A percentile compares a stretch with the other conserved stretches of the same genome.
phyloP scores from a whole-genome alignment of 345 rosid species.

The Brassica cretica region DNA sequence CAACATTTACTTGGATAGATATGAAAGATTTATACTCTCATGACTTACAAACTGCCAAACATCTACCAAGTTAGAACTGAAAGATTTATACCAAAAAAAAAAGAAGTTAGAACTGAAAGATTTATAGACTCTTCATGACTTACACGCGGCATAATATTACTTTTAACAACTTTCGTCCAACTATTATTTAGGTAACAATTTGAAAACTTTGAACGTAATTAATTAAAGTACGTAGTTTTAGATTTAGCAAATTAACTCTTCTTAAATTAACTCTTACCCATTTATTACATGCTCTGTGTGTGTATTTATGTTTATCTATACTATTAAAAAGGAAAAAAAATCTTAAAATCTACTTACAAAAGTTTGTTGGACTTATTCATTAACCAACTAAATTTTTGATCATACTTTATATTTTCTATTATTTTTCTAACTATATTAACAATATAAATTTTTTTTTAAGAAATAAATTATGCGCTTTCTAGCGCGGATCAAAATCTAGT shows the following conservation, averaged over 20 bases:
- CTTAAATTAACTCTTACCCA: conserved; percentile 14
- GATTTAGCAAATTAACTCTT: conserved; percentile 7
- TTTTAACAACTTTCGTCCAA: conserved; percentile 18
- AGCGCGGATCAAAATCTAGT: too few species aligned
- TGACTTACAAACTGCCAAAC: neutral
- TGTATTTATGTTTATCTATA: neutral
- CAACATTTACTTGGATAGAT: neutral
- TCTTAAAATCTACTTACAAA: too few species aligned
- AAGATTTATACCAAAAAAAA: neutral
- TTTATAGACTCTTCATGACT: neutral
- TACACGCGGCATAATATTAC: neutral
- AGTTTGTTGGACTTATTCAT: too few species aligned
- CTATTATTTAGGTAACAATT: conserved; percentile 15
- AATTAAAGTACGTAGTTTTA: conserved; percentile 9
- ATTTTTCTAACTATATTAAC: too few species aligned
- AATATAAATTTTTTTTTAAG: too few species aligned
- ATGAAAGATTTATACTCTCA: neutral
- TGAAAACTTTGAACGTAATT: neutral
- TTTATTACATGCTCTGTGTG: conserved; percentile 3
- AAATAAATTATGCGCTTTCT: too few species aligned
- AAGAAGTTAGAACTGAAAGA: neutral
- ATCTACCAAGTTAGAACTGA: neutral
- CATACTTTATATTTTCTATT: too few species aligned
- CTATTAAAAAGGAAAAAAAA: too few species aligned
- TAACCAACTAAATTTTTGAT: too few species aligned